These are phyloP conservation scores for Jimgerdemannia lactiflua DNA, from an alignment of 192 early-diverging fungal species.

Conservation along the genomic window DNA sequence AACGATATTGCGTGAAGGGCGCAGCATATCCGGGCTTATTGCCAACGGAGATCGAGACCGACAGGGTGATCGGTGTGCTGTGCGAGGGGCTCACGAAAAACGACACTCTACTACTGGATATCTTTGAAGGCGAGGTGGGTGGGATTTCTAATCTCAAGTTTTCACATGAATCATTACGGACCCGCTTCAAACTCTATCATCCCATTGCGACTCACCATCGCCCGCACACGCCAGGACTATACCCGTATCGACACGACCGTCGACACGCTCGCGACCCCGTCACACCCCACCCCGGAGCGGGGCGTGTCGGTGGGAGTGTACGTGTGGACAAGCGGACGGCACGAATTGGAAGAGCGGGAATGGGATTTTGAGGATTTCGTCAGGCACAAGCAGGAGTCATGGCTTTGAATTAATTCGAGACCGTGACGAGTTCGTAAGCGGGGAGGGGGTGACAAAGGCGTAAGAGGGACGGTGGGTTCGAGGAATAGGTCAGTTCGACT, in stretches of 20 bases:
- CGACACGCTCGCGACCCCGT: neutral
- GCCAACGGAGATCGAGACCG: neutral
- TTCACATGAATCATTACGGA: neutral
- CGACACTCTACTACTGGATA: neutral
- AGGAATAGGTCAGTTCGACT: no score
- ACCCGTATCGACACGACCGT: neutral
- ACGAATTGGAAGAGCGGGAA: neutral
- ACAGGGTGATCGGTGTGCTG: neutral
- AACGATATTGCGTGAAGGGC: neutral
- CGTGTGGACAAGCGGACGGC: neutral
- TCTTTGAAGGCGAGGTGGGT: neutral
- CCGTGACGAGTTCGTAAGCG: no score
- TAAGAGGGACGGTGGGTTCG: no score
- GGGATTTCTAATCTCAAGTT: neutral
- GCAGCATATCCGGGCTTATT: neutral
- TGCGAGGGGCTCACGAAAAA: neutral
- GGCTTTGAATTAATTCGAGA: neutral
- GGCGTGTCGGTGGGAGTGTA: neutral
- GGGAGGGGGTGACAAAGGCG: no score
- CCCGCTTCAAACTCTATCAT: neutral
- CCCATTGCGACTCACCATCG: no score
- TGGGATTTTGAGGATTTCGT: neutral
- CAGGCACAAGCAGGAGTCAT: neutral
- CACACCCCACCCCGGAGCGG: neutral
- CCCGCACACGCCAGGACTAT: no score